phyloP scores from a whole-genome alignment of 371 early-diverging fungal genomes.

The Mucor piriformis region DNA sequence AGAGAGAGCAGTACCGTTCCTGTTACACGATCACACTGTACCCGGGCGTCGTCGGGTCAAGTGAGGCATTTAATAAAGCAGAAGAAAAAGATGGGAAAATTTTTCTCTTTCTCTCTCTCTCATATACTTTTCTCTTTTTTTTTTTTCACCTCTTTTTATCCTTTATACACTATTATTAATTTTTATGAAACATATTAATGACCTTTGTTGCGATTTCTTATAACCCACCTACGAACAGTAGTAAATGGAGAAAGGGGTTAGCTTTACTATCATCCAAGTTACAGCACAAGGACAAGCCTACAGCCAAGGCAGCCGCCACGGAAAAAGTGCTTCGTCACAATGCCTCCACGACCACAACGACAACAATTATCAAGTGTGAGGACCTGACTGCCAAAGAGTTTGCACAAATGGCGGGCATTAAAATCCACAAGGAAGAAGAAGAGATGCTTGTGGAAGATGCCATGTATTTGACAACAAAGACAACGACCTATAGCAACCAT shows the following conservation, averaged over 20 bases:
- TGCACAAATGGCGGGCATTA: conserved; percentile 46
- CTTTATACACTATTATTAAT: neutral
- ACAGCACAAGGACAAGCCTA: conserved; percentile 6
- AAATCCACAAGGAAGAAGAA: conserved; percentile 27
- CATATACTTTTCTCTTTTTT: conserved; percentile 3
- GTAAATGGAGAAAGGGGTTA: conserved; percentile 30
- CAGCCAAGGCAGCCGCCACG: conserved; percentile 35
- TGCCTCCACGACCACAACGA: no score
- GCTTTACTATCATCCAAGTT: conserved; percentile 20
- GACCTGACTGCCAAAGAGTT: conserved; percentile 54
- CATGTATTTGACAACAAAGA: conserved; percentile 6
- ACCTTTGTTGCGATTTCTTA: conserved; percentile 28
- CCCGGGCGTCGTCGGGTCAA: conserved; percentile 9
- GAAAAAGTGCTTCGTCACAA: conserved; percentile 42
- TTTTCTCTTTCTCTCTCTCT: conserved; percentile 1
- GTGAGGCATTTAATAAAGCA: conserved; percentile 15
- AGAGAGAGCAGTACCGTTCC: neutral
- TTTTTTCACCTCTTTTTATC: conserved; percentile 10
- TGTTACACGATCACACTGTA: no score
- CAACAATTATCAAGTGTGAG: conserved; percentile 30
- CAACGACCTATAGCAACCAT: neutral
- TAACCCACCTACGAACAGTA: conserved; percentile 17
- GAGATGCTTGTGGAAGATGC: neutral
- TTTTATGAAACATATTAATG: conserved; percentile 16
- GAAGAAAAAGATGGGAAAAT: neutral